Base-by-base conservation (phyloP, 2,329 filamentous ascomycete genomes). In the Penicillium sp. region DNA sequence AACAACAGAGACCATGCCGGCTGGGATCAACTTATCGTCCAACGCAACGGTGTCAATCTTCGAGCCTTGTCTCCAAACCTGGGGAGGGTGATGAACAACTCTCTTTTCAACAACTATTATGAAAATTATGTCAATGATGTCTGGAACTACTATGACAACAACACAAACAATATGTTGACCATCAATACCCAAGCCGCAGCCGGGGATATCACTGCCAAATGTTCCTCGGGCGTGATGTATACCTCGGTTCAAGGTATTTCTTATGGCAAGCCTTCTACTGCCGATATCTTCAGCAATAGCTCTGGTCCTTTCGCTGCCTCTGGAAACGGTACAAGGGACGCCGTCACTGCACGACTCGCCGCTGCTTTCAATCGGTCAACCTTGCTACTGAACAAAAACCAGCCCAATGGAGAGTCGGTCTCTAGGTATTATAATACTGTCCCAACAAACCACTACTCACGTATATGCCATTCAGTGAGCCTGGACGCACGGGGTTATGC, bases 361-460 rank as follows among this genome's bases (percentile, higher is more conserved):
- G 89, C 90, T 1, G 88, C 87, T 1, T 83, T 93, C 65, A 91
- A 92, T 72, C 81, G 90, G 21, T 86, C 83, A 32, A 92, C 88
- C 10, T 72, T 94, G 56, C 72, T 89, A 46, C 66, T 72, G 18
- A 57, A 81, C 62, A 49, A 69, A n/a, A 63, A 66, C 59, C 84
- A 82, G 72, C 85, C 83, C 13, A 76, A 81, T 50, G 75, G 77
- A 47, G 81, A 83, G 66, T 57, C 64, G 0, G 72, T 80, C 2
- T 67, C 66, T 5, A 68, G 66, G 8, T 88, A 86, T 67, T 88
- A 88, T 70, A 60, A 68, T 39, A 71, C 80, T 13, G 52, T 61
- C 3, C 69, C 82, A 45, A 88, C 85, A 40, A 89, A 89, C 70
- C 86, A 89, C 69, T 89, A 87, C 68, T 75, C 84, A 45, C 78